phyloP scores from a whole-genome alignment of 495 filamentous ascomycete genomes.

The Neohortaea acidophila region DNA sequence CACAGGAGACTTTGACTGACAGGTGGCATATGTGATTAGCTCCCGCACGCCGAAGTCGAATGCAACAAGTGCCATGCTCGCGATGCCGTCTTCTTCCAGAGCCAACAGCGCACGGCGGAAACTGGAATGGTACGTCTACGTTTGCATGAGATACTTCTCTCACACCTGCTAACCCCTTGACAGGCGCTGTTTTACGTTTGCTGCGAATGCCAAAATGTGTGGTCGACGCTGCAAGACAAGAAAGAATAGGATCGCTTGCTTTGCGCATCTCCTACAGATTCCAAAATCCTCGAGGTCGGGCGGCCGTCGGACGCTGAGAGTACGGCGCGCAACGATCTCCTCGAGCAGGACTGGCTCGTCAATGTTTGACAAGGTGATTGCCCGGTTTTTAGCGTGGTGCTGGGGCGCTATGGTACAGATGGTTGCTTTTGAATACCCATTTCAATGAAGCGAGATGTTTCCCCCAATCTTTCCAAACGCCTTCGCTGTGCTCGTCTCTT shows the following conservation, averaged over 20 bases:
- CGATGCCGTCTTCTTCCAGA: constrained; percentile 95
- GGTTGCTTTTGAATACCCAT: neutral
- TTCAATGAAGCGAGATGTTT: neutral
- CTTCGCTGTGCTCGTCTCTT: constrained; percentile 5
- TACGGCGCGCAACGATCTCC: neutral
- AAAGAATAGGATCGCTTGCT: constrained; percentile 4
- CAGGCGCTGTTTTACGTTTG: constrained; percentile 98
- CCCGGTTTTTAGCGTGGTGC: constrained; percentile 2
- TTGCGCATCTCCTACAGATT: neutral
- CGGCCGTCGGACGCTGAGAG: neutral
- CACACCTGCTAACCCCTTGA: neutral
- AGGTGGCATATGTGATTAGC: constrained; percentile 12
- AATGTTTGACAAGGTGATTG: neutral
- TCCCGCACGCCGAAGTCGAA: constrained; percentile 38
- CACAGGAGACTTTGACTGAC: constrained; percentile 32
- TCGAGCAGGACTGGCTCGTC: neutral
- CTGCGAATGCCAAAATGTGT: constrained; percentile 79
- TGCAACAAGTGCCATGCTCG: constrained; percentile 73
- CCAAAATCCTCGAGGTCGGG: neutral
- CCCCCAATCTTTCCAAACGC: constrained; percentile 1
- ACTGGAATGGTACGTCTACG: constrained; percentile 74
- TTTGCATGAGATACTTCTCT: constrained; percentile 2
- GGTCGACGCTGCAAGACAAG: constrained; percentile 22
- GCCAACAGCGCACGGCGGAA: constrained; percentile 86
- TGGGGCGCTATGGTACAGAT: neutral